phyloP scores from a whole-genome alignment of 176 grass and related monocot species.

The Eleusine indica region DNA sequence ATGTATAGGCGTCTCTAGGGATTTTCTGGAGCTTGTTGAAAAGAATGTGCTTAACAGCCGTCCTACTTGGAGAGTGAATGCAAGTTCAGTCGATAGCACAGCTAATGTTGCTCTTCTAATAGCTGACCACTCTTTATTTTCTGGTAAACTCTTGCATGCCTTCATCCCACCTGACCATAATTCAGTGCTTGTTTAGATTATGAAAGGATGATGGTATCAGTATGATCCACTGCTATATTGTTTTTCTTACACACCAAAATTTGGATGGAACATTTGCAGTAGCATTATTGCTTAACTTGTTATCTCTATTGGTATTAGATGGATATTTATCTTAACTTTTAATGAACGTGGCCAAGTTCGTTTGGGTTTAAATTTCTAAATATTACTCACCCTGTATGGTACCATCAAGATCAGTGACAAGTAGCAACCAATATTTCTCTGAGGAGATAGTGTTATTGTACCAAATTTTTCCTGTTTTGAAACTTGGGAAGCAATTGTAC shows the following conservation, averaged over 20 bases:
- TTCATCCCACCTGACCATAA: slow-evolving; percentile 7
- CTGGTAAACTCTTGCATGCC: slow-evolving; percentile 49
- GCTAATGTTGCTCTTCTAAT: slow-evolving; percentile 76
- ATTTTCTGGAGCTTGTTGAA: slow-evolving; percentile 78
- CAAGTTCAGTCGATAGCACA: slow-evolving; percentile 60
- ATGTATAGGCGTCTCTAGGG: slow-evolving; percentile 55
- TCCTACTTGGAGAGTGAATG: slow-evolving; percentile 74
- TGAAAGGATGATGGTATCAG: neutral
- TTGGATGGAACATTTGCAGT: slow-evolving; percentile 17
- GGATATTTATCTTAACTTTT: neutral
- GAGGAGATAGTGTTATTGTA: neutral
- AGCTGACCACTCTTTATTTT: slow-evolving; percentile 82
- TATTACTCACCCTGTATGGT: slow-evolving; percentile 7
- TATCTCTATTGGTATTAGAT: slow-evolving; percentile 2
- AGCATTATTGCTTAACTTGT: neutral
- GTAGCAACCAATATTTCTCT: neutral
- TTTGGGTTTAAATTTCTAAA: slow-evolving; percentile 13
- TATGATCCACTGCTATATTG: neutral
- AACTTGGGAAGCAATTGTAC: neutral
- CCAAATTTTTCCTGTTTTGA: neutral
- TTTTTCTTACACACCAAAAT: neutral
- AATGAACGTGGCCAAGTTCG: slow-evolving; percentile 4
- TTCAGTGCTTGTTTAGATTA: slow-evolving; percentile 7
- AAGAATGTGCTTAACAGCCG: slow-evolving; percentile 56
- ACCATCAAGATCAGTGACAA: slow-evolving; percentile 20